Percentiles rank a stretch among this genome's conserved stretches.
These are phyloP conservation scores for Coemansia linderi DNA, from an alignment of 371 early-diverging fungal genomes.

Conservation along the genomic window DNA sequence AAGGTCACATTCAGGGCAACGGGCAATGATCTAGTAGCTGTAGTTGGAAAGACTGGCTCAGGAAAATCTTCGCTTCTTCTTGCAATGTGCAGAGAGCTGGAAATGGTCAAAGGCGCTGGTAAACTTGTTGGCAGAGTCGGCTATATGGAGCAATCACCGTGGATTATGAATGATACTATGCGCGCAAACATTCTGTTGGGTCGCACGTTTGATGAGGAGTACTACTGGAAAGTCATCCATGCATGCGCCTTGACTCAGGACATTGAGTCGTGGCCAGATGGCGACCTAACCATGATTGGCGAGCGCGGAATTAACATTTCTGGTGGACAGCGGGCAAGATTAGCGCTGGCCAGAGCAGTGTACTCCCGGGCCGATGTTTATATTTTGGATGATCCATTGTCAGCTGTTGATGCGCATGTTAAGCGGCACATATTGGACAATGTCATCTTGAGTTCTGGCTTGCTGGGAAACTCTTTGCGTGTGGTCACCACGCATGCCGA, in stretches of 20 bases:
- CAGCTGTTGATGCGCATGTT: constrained; percentile 69
- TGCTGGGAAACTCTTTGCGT: constrained; percentile 60
- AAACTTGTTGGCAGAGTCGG: constrained; percentile 56
- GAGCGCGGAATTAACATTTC: constrained; percentile 80
- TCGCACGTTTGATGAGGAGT: constrained; percentile 62
- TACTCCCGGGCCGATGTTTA: constrained; percentile 74
- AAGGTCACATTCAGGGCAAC: constrained; percentile 10
- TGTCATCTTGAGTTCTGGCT: constrained; percentile 60
- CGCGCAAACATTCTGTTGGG: constrained; percentile 83
- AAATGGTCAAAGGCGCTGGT: constrained; percentile 35
- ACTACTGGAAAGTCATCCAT: constrained; percentile 63
- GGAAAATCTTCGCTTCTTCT: constrained; percentile 53
- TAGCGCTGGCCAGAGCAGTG: constrained; percentile 77
- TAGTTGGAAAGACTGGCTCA: constrained; percentile 40
- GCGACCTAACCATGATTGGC: constrained; percentile 61
- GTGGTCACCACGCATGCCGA: constrained; percentile 57
- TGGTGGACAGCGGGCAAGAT: constrained; percentile 77
- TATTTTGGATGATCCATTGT: constrained; percentile 70
- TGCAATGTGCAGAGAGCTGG: constrained; percentile 54
- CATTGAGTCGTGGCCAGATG: constrained; percentile 71
- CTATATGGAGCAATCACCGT: constrained; percentile 70
- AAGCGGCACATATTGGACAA: constrained; percentile 57
- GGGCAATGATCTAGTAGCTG: constrained; percentile 27
- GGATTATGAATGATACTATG: constrained; percentile 71
- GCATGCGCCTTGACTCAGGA: constrained; percentile 73